Evolutionary conservation across 179 eudicot genomes (phyloP), one percentile per base, ranked within the genome.

Genomic region (Spergularia azorica): DNA sequence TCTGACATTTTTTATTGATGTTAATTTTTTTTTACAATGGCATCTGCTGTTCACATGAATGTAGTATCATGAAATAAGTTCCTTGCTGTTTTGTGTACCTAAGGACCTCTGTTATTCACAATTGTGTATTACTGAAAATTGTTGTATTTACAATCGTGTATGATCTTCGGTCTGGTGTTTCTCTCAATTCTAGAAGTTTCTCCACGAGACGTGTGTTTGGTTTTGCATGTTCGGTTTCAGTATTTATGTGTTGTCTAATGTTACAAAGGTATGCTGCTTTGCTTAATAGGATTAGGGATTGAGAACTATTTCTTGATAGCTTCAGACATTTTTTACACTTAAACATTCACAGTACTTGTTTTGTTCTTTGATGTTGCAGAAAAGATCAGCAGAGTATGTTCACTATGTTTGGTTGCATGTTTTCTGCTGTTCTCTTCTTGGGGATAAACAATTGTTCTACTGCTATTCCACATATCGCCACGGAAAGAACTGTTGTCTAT

Each of bases 401-500:
- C 84, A 90, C 81, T 56, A 67, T 88, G 13, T 75, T 85, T 71
- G 97, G 96, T 48, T 82, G 92, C 61, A 79, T 79, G 84, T 77
- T 77, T 56, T 21, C 78, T 32, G 71, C 77, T 20, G 78, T 77
- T 67, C 14, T 75, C 67, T 77, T 84, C 79, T 70, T 87, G 87
- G 97, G 98, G 62, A 73, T 88, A 74, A 87, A 88, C 77, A 88
- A 90, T 79, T 82, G 84, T 71, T 66, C 87, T 9, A 77, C 85
- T 16, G 82, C 84, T 18, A 43, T 90, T 26, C 89, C 92, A 14
- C 81, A 85, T 71, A 71, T 92, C 41, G 72, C 87, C 79, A 87
- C 83, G 6, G 97, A 94, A 68, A 80, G 94, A 83, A 77, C 83
- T 64, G 96, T 92, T 52, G 71, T 94, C 3, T 90, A 88, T 79